Percentiles rank a stretch among this genome's conserved stretches.
Conservation (phyloP, 1,284 basidiomycete genomes). For the Cryptococcus sp. region DNA sequence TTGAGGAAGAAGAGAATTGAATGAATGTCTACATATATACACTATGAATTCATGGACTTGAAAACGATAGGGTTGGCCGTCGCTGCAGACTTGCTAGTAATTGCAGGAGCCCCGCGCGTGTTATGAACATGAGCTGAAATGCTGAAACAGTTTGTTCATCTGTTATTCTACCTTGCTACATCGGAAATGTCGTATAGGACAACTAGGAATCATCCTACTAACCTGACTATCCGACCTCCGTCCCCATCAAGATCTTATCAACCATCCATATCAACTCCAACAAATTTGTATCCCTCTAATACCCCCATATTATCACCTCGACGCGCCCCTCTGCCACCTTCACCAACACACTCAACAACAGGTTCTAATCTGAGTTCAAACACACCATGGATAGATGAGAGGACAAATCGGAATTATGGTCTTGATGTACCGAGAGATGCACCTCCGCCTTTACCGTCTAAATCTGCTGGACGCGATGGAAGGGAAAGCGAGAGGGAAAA, state of each 20-base stretch:
- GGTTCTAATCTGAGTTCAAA: conserved; percentile 6
- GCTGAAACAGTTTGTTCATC: too few species aligned
- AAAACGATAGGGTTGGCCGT: too few species aligned
- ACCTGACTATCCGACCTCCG: not conserved
- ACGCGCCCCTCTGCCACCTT: conserved; percentile 23
- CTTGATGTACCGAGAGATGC: conserved; percentile 6
- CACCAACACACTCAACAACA: conserved; percentile 20
- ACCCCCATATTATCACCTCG: conserved; percentile 13
- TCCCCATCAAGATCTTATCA: not conserved
- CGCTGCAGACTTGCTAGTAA: too few species aligned
- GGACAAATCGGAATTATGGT: not conserved
- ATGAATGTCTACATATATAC: too few species aligned
- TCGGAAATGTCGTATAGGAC: too few species aligned
- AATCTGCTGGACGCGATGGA: conserved; percentile 5
- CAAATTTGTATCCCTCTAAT: not conserved
- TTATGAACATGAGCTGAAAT: too few species aligned
- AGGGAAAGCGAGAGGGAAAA: conserved; percentile 15
- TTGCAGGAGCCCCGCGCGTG: too few species aligned
- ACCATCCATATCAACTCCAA: not conserved
- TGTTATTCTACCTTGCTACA: too few species aligned
- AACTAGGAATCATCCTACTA: not conserved
- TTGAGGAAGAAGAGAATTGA: too few species aligned
- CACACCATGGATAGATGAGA: conserved; percentile 6
- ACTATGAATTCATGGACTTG: too few species aligned
- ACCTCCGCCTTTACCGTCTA: conserved; percentile 20